Base-by-base conservation (phyloP, 129 eudicot genomes). In the Oenanthe sinensis region DNA sequence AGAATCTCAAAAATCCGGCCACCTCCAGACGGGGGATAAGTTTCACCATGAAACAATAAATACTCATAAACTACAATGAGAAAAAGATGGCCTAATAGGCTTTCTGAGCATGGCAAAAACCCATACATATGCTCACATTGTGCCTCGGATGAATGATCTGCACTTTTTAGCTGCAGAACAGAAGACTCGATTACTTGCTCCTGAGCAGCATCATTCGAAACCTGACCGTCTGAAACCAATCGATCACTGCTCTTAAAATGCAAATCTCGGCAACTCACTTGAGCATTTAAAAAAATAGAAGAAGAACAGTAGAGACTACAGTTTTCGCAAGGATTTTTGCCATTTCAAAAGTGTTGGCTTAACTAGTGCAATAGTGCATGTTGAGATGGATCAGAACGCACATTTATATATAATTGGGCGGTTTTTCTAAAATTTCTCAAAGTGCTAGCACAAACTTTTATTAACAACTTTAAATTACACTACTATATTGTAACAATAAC, bases 71-170 rank as follows among this genome's bases (percentile, higher is more conserved):
- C 90, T 12, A 88, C 12, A 40, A 93, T 88, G 43, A 89, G 87
- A 75, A 91, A 93, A 40, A 89, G 47, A 37, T 93, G 90, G n/a
- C 98, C 98, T 11, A 52, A 20, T 9, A 75, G 48, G 44, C 65
- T 91, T n/a, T 82, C 81, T 2, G 98, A 86, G 75, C 98, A 93
- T 14, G 98, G 98, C 75, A 93, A 40, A 52, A 93, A 91, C 6
- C 97, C 98, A 50, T 93, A 93, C 88, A 84, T 87, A 73, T 93
- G 91, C 80, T 87, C 89, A 55, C 98, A 93, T 7, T 77, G 69
- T 19, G 16, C 50, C 50, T 81, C 85, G 24, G 82, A 47, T 24
- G 87, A 79, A 70, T 79, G 33, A 60, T 60, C 86, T 19, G 33
- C 4, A 50, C 74, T 82, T 81, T 77, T 78, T 74, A 62, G 82